Evolutionary conservation across 2,329 filamentous ascomycete genomes (phyloP), one percentile per base, ranked within the genome.

Genomic region (Phoma sp.): DNA sequence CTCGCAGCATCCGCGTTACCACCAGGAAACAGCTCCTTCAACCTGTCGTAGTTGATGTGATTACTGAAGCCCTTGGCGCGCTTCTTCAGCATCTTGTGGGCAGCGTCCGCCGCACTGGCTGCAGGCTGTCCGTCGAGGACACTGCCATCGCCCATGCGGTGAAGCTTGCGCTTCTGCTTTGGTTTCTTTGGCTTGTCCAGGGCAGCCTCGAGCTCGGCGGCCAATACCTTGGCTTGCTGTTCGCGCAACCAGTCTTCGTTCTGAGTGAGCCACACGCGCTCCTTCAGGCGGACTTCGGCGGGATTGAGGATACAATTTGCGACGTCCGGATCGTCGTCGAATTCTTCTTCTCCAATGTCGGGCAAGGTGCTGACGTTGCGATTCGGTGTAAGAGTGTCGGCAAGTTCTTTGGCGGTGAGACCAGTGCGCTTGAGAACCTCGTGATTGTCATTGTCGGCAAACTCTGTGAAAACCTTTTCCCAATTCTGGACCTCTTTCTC

Each of bases 231-330:
- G 56, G 90, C 86, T 69, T 97, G 92, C 69, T 96, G 89, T 43
- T 87, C 84, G 7, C 93, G 89, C 35, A 99, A 81, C 84, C 93
- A 99, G 62, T 96, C 91, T 71, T 95, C 92, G 75, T 99, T 98
- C 70, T 93, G 88, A 55, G 93, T 93, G 38, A 96, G 87, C 95
- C 95, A 99, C 47, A 98, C 90, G 55, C 87, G 86, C 73, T 97
- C 93, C 73, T 97, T 98, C 69, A 92, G 85, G 30, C 84, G 84
- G 2, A 88, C 85, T 76, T 98, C 93, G 3, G 86, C 84, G 1
- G 87, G 83, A 0, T 83, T 84, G 4, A 98, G 81, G 32, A 92
- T 76, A 68, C 93, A 96, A 65, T 89, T 89, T 55, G 83, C 79
- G 4, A 99, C 91, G 73, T 99, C 95, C 0, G 87, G 89, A 59